Evolutionary conservation across 2,329 filamentous ascomycete genomes (phyloP).

Genomic region (Beauveria rudraprayagi): DNA sequence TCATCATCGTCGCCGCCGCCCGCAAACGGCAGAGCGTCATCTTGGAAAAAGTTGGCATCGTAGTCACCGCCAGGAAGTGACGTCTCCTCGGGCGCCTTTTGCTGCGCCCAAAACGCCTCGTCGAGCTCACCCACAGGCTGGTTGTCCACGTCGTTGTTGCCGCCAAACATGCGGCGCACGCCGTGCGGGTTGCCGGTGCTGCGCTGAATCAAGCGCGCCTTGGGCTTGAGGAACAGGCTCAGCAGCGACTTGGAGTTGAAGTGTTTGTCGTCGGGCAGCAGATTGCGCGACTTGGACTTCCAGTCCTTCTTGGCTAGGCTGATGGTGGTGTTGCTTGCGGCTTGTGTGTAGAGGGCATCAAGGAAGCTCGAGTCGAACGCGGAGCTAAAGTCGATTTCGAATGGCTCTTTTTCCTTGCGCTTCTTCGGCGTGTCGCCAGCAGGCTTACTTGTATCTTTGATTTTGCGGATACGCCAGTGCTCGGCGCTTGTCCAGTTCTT

Average conservation of each 20-base stretch:
- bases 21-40: conserved; percentile 65
- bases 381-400: conserved; percentile 83
- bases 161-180: conserved; percentile 35
- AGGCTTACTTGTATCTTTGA: conserved; percentile 69
- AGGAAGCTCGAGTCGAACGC: conserved; percentile 63
- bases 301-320: conserved; percentile 88
- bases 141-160: conserved; percentile 32
- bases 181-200: conserved; percentile 39
- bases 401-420: conserved; percentile 92
- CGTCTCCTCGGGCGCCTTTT: conserved; percentile 55
- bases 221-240: conserved; percentile 88
- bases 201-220: conserved; percentile 68
- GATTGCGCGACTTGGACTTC: conserved; percentile 86
- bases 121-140: conserved; percentile 73
- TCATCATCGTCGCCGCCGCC: conserved; percentile 55
- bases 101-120: conserved; percentile 88
- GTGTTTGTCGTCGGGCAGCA: conserved; percentile 95
- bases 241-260: conserved; percentile 91
- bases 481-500: conserved; percentile 99
- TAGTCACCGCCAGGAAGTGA: conserved; percentile 67
- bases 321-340: conserved; percentile 72
- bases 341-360: conserved; percentile 73
- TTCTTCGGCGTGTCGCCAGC: conserved; percentile 47
- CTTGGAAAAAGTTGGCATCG: conserved; percentile 95
- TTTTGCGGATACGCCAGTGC: conserved; percentile 93